Evolutionary conservation across 2,329 filamentous ascomycete genomes (phyloP).

Genomic region (Paracoccidioides lutzii): DNA sequence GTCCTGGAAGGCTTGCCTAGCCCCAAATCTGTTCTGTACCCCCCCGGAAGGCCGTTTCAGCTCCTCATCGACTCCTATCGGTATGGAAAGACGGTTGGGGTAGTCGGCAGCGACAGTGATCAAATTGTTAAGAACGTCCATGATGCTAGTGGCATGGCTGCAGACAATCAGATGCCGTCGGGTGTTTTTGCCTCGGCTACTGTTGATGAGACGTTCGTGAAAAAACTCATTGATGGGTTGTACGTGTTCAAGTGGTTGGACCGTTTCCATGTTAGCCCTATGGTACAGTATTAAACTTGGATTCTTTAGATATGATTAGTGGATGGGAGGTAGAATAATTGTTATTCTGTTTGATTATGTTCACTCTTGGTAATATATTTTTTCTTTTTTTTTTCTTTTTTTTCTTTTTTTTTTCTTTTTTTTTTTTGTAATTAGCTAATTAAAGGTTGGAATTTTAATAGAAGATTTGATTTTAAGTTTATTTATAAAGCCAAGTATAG

Average conservation of each 20-base stretch:
- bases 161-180: not conserved
- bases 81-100: constrained; percentile 58
- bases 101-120: constrained; percentile 37
- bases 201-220: constrained; percentile 30
- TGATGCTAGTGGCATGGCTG: not conserved
- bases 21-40: constrained; percentile 40
- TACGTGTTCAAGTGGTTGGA: constrained; percentile 53
- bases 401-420: no score
- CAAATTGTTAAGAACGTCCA: constrained; percentile 28
- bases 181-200: constrained; percentile 25
- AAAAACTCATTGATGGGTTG: constrained; percentile 45
- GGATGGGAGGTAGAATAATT: not conserved
- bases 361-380: no score
- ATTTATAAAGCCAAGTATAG: no score
- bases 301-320: no score
- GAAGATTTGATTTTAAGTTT: no score
- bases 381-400: no score
- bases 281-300: no score
- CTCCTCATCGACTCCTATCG: constrained; percentile 51
- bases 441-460: no score
- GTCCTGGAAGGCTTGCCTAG: constrained; percentile 35
- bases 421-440: no score
- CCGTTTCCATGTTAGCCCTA: constrained; percentile 35
- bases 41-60: constrained; percentile 49
- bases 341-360: no score